Conservation (phyloP, 768 basidiomycete genomes). For the Tubosaeta brunneosetosa region DNA sequence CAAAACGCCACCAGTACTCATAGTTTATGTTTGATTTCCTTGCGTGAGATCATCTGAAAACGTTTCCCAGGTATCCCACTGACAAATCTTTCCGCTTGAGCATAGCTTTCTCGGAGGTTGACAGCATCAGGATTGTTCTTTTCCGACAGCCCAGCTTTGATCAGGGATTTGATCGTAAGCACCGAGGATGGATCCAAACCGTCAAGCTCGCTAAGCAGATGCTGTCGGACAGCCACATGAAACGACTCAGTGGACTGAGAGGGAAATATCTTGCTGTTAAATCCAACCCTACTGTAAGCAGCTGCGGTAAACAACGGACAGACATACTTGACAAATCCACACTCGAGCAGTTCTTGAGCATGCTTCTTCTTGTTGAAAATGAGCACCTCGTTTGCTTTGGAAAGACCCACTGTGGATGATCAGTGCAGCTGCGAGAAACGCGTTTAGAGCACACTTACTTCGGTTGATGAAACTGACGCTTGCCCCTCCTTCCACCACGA, state of each 20-base stretch:
- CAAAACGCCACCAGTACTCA: constrained; percentile 20
- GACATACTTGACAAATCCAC: constrained; percentile 64
- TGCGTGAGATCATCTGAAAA: constrained; percentile 54
- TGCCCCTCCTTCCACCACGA: constrained; percentile 64
- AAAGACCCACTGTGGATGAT: constrained; percentile 53
- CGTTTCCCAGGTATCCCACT: constrained; percentile 52
- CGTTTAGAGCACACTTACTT: constrained; percentile 37
- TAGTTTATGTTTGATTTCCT: constrained; percentile 64
- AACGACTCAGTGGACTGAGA: constrained; percentile 48
- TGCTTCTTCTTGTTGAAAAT: constrained; percentile 65
- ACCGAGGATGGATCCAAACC: constrained; percentile 56
- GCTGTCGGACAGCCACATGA: constrained; percentile 46
- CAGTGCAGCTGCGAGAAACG: not conserved
- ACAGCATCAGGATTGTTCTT: constrained; percentile 61
- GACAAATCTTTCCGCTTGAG: constrained; percentile 60
- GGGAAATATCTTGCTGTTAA: constrained; percentile 54
- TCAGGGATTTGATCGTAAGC: constrained; percentile 48
- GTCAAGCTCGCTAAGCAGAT: constrained; percentile 49
- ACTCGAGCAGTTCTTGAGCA: constrained; percentile 51
- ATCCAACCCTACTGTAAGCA: not conserved
- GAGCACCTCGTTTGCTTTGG: constrained; percentile 67
- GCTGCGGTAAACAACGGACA: not conserved
- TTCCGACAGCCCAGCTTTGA: constrained; percentile 53
- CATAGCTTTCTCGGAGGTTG: constrained; percentile 66
- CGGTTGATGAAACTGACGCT: constrained; percentile 65